Evolutionary conservation across 768 basidiomycete species (phyloP), one percentile per base, ranked within the genome.

Genomic region (Boletus rubropictus): DNA sequence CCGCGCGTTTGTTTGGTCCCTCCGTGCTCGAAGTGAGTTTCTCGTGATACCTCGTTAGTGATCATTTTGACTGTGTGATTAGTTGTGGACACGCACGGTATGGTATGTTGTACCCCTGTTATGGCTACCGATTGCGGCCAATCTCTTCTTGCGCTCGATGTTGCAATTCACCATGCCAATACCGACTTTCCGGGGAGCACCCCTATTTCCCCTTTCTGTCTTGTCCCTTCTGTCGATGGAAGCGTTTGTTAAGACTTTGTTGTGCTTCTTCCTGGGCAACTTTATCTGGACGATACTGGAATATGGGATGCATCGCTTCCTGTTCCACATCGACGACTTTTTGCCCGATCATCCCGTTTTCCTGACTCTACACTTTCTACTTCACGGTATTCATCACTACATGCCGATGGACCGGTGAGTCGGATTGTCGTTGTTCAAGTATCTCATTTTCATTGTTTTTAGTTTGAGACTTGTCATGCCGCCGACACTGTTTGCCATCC

Each of bases 381-480:
- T 90, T 63, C 96, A 98, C 61, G 96, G 96, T 14, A 82, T 99
- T 29, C 96, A 99, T 63, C 96, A 99, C 67, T 99, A 94, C 61
- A 73, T 99, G 53, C 96, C 93, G 14, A 96, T 97, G 93, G 93
- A 96, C 62, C 74, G 82, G 86, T 89, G 60, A 52, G 79, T 67
- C 8, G 6, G 33, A 15, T 39, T 15, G 42, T 34, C 5, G 28
- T 36, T 7, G 11, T 6, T 9, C 14, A 42, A 21, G 3, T 46
- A 10, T 40, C 15, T 33, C 39, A 7, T 38, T 8, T 7, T 63
- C 37, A 52, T 39, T 1, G 21, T 39, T 32, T 50, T 29, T 33
- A 88, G 90, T 48, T 69, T 97, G 59, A 81, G 96, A 53, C 82
- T 99, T 29, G 96, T 98, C 59, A 99, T 99, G 96, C 96, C 96